phyloP scores from a whole-genome alignment of 192 early-diverging fungal genomes.

The Funneliformis mosseae region DNA sequence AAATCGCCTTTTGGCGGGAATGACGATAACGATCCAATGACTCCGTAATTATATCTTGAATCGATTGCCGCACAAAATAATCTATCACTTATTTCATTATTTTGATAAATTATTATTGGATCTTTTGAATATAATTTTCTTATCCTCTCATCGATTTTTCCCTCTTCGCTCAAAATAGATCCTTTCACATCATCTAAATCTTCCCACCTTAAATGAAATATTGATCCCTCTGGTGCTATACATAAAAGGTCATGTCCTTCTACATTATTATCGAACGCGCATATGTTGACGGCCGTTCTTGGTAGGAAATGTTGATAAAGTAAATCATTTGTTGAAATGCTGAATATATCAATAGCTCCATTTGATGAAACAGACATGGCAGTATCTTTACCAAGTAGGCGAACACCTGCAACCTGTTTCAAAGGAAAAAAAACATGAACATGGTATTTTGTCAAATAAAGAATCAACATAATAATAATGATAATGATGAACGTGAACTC shows the following conservation, averaged over 20 bases:
- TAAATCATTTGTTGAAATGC: not conserved
- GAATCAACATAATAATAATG: not conserved
- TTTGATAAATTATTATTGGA: slow-evolving; percentile 11
- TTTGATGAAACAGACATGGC: slow-evolving; percentile 17
- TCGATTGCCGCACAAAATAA: slow-evolving; percentile 16
- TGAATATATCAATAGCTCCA: slow-evolving; percentile 9
- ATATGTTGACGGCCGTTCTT: not conserved
- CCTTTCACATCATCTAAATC: not conserved
- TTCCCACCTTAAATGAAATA: slow-evolving; percentile 5
- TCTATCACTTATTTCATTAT: not conserved
- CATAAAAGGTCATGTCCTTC: not conserved
- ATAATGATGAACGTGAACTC: not conserved
- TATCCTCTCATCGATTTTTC: not conserved
- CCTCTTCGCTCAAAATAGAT: not conserved
- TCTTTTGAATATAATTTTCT: slow-evolving; percentile 3
- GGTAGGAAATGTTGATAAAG: not conserved
- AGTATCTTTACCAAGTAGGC: slow-evolving; percentile 6
- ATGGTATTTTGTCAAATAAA: not conserved
- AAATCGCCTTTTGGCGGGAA: slow-evolving; percentile 5
- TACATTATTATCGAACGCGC: not conserved
- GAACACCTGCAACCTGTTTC: slow-evolving; percentile 7
- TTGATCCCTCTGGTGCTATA: slow-evolving; percentile 1
- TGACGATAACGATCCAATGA: slow-evolving; percentile 7
- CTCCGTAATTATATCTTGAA: not conserved
- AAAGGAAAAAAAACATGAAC: not conserved